phyloP scores from a whole-genome alignment of 164 flowering plant species.

The Stephania japonica region DNA sequence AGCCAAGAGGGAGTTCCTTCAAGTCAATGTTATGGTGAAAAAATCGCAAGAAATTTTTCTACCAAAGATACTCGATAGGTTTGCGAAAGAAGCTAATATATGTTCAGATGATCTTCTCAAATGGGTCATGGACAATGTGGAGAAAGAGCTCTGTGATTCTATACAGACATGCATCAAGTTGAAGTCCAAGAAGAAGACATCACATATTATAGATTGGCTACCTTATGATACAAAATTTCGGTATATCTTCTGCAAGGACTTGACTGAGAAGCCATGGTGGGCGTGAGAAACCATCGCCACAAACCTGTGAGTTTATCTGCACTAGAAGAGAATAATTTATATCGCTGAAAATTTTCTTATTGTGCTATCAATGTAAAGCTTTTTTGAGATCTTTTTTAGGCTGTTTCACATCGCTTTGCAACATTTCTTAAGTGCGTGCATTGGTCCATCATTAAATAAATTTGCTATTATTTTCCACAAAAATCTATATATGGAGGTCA shows the following conservation, averaged over 20 bases:
- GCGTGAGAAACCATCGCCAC: slow-evolving; percentile 15
- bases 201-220: slow-evolving; percentile 66
- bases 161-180: slow-evolving; percentile 48
- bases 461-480: no score
- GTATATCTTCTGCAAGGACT: slow-evolving; percentile 51
- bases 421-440: no score
- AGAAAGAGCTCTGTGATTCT: slow-evolving; percentile 55
- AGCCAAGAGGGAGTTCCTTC: slow-evolving; percentile 69
- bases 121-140: slow-evolving; percentile 62
- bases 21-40: slow-evolving; percentile 61
- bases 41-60: slow-evolving; percentile 64
- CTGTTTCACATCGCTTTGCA: no score
- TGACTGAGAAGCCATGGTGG: slow-evolving; percentile 67
- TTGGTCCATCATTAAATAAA: no score
- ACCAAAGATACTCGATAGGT: slow-evolving; percentile 66
- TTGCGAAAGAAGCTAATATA: slow-evolving; percentile 53
- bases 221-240: slow-evolving; percentile 70
- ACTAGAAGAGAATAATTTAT: no score
- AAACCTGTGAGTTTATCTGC: neutral
- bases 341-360: no score
- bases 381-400: no score
- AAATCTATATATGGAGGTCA: no score
- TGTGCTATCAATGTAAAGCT: no score
- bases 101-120: slow-evolving; percentile 46
- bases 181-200: slow-evolving; percentile 38